Evolutionary conservation across 177 flowering plant species (phyloP).

Genomic region (Vitis hybrid): DNA sequence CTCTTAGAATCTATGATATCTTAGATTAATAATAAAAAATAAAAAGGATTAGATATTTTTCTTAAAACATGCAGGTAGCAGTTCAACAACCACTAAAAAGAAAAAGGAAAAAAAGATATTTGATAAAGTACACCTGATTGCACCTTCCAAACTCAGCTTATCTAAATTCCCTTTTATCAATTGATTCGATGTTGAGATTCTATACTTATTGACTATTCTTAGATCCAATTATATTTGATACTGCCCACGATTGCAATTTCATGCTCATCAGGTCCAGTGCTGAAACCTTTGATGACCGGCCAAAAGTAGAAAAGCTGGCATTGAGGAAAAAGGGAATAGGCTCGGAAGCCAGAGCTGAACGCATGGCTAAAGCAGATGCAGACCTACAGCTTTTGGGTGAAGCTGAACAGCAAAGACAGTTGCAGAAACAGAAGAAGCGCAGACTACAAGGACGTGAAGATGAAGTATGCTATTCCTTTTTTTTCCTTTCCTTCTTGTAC

Average conservation of each 20-base stretch:
- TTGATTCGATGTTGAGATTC: too few species aligned
- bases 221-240: too few species aligned
- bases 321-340: conserved; percentile 89
- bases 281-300: conserved; percentile 47
- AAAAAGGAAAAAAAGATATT: too few species aligned
- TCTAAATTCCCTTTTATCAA: too few species aligned
- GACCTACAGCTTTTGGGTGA: conserved; percentile 72
- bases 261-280: conserved; percentile 39
- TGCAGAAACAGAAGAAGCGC: conserved; percentile 83
- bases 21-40: too few species aligned
- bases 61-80: too few species aligned
- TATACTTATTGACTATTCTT: too few species aligned
- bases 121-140: too few species aligned
- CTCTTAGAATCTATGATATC: too few species aligned
- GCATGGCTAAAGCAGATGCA: conserved; percentile 68
- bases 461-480: conserved; percentile 51
- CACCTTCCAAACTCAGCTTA: too few species aligned
- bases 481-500: background rate
- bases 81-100: too few species aligned
- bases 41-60: too few species aligned
- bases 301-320: conserved; percentile 67
- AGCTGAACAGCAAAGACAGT: conserved; percentile 67
- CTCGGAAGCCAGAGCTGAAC: conserved; percentile 88
- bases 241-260: background rate
- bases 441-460: conserved; percentile 88